Evolutionary conservation across 192 early-diverging fungal species (phyloP), one percentile per base, ranked within the genome.

Genomic region (Glomus cerebriforme): DNA sequence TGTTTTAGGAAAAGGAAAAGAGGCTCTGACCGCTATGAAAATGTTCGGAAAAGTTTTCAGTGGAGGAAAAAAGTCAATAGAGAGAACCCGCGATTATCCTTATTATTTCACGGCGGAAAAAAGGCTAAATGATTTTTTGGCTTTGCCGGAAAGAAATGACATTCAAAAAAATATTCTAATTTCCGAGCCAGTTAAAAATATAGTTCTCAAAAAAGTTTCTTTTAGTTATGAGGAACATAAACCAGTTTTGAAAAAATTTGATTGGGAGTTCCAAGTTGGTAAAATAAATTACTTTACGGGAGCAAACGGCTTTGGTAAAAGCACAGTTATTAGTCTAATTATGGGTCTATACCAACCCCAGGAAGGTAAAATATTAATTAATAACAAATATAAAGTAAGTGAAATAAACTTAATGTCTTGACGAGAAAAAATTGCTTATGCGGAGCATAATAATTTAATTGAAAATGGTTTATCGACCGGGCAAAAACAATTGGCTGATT

Each of bases 401-500:
- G 70, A 73, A 54, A 27, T 73, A 43, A 73, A 54, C 12, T 19
- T 73, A 73, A 54, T 45, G 0, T 2, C 54, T 54, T 73, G 70
- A 24, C 45, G 70, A 27, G 22, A 0, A 24, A 73, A 73, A 45
- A 73, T 73, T 1, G 70, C 70, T 5, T 73, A 73, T 73, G 70
- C 70, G 0, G 70, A 73, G 24, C 70, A 73, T n/a, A 15, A 73
- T 5, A 73, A 73, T 27, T 47, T 73, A n/a, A 45, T 73, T 47
- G 70, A 73, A 54, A 73, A 73, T 73, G 70, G 70, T 29, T 73
- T 73, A 29, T 73, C 70, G 29, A 73, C 70, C 15, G 70, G 70
- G 3, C 70, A 73, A 59, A 75, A 75, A 60, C 73, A 58, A 75
- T 75, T 59, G 8, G 31, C 32, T 34, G 47, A 75, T 34, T 60